Percentiles rank a stretch among this genome's conserved stretches.
Evolutionary conservation across 1,284 basidiomycete genomes (phyloP).

Genomic region (Lentinula novae-zelandiae): DNA sequence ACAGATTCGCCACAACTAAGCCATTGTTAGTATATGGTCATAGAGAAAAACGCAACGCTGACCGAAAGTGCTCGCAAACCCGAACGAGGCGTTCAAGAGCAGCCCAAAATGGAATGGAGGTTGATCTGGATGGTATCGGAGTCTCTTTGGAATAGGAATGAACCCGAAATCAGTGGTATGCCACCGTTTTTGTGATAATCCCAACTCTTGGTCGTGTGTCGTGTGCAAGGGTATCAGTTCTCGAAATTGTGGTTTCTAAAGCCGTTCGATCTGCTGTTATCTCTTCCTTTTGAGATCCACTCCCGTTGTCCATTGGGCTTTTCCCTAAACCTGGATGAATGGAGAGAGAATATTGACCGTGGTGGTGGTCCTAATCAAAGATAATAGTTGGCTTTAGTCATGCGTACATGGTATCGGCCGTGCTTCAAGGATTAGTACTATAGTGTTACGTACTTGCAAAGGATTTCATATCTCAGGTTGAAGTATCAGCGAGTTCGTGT

Average conservation of each 20-base stretch:
- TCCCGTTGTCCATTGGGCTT: not conserved
- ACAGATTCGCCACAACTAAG: conserved; percentile 59
- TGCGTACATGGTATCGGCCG: too few species aligned
- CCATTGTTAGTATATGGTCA: not conserved
- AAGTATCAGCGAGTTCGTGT: too few species aligned
- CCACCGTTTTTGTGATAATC: not conserved
- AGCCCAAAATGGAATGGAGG: conserved; percentile 59
- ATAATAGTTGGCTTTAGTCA: too few species aligned
- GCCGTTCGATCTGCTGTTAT: not conserved
- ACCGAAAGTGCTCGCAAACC: conserved; percentile 60
- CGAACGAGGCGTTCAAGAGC: conserved; percentile 60
- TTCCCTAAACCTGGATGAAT: not conserved
- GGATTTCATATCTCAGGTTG: too few species aligned
- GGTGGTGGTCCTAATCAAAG: too few species aligned
- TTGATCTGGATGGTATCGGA: conserved; percentile 53
- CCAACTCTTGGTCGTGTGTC: not conserved
- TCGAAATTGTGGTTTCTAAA: not conserved
- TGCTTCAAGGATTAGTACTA: too few species aligned
- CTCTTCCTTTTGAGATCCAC: not conserved
- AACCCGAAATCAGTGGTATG: conserved; percentile 50
- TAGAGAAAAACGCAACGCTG: conserved; percentile 19
- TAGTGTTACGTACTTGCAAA: too few species aligned
- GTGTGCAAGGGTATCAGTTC: not conserved
- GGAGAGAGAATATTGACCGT: too few species aligned
- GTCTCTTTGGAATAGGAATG: conserved; percentile 59